Base-by-base conservation (phyloP, 495 filamentous ascomycete genomes). In the Aspergillus homomorphus region DNA sequence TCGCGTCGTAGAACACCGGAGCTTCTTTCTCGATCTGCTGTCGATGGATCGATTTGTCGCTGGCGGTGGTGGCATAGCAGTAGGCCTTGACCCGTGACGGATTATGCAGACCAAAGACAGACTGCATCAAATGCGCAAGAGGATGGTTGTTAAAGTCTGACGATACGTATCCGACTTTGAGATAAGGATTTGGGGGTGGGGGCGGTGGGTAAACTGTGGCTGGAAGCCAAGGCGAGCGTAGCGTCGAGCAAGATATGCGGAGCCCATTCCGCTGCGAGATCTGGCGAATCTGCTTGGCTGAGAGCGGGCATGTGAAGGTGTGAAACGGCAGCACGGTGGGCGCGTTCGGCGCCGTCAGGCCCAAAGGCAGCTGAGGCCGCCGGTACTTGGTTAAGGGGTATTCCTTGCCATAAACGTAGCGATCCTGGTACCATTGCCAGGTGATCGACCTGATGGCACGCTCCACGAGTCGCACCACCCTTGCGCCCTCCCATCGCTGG, bases 91-190 rank as follows among this genome's bases (percentile, higher is more conserved):
- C 90, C 19, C 84, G 83, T 26, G 69, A 72, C 0, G 81, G 79
- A 62, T 96, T 73, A 73, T 99, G 94, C 53, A 98, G 74, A 2
- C 94, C 94, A 75, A 99, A 99, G 5, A 98, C 94, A 4, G 94
- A 98, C 71, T 99, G 94, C 94, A 99, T 99, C 61, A 97, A 71
- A 75, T 97, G 92, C 5, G 95, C 94, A 43, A 99, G 80, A 30
- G 94, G 94, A 66, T 99, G 94, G 68, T 99, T 99, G 68, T 99
- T 99, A 74, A 99, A 99, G 70, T 99, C 94, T 0, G 93, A 97
- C 1, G 94, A 98, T 26, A 99, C 87, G 68, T 99, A 99, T 46
- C 94, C 94, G 54, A 99, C 87, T 62, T 89, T 90, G 41, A 99
- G 84, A 59, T 87, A 83, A 0, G 94, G 92, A 26, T 77, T 79